Percentiles rank a stretch among this genome's conserved stretches.
These are phyloP conservation scores for Saururus chinensis DNA, from an alignment of 164 flowering plant species.

Conservation along the genomic window DNA sequence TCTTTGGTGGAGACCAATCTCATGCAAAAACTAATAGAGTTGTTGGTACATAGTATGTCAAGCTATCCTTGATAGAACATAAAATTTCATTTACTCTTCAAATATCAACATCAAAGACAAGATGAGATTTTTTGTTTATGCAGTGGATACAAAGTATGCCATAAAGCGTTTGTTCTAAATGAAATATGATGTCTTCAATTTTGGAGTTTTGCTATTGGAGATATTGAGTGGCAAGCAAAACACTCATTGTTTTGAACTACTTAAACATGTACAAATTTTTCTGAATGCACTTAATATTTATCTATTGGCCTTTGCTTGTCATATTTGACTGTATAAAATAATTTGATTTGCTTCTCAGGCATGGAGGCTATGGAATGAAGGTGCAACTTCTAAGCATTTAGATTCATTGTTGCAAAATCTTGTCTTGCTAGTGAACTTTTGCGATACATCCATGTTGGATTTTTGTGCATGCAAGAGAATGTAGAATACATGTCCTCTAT, in stretches of 20 bases:
- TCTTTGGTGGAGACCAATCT: constrained; percentile 3
- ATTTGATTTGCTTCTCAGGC: constrained; percentile 1
- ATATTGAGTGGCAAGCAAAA: constrained; percentile 11
- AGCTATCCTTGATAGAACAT: not conserved
- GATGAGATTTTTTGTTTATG: not conserved
- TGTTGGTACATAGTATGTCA: constrained; percentile 7
- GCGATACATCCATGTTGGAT: constrained; percentile 10
- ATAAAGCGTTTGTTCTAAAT: constrained; percentile 3
- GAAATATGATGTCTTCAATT: constrained; percentile 9
- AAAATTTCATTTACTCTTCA: not conserved
- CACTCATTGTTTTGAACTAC: constrained; percentile 10
- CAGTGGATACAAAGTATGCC: constrained; percentile 12
- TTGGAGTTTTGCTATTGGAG: constrained; percentile 6
- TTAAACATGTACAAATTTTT: constrained; percentile 2
- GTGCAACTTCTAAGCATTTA: constrained; percentile 1
- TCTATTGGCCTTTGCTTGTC: not conserved
- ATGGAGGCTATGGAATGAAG: constrained; percentile 11
- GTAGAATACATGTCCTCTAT: constrained; percentile 8
- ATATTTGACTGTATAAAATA: not conserved
- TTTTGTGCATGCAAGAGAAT: constrained; percentile 8
- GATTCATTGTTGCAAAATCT: constrained; percentile 1
- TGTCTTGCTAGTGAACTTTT: not conserved
- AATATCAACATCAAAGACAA: not conserved
- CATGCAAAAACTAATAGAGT: constrained; percentile 8
- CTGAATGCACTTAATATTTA: not conserved